A percentile compares a stretch with the other conserved stretches of the same genome.
These are phyloP conservation scores for Solidago caesia DNA, from an alignment of 129 eudicot genomes.

Conservation along the genomic window DNA sequence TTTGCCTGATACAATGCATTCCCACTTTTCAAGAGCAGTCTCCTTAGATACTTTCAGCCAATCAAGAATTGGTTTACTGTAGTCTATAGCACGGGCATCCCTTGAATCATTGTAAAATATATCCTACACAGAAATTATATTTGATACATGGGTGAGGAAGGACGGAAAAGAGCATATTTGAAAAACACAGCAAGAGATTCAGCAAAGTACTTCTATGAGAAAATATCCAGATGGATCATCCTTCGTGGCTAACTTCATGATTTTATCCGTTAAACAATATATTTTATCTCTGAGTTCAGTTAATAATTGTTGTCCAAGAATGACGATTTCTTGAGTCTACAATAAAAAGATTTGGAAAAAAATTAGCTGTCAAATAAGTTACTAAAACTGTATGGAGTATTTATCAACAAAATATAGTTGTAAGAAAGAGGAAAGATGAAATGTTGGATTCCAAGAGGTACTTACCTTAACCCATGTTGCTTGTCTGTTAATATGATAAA, in stretches of 20 bases:
- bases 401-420: not conserved
- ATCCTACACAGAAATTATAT: constrained; percentile 39
- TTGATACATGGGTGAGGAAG: not conserved
- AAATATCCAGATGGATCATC: constrained; percentile 82
- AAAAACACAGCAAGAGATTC: not conserved
- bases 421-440: not conserved
- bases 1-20: constrained; percentile 56
- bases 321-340: constrained; percentile 82
- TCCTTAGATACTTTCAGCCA: constrained; percentile 65
- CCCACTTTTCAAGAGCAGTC: constrained; percentile 80
- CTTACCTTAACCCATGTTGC: constrained; percentile 50
- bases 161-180: not conserved
- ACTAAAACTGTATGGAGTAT: not conserved
- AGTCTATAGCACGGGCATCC: constrained; percentile 53
- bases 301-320: constrained; percentile 67
- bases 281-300: constrained; percentile 70
- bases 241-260: constrained; percentile 54
- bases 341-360: constrained; percentile 5
- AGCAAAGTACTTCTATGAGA: constrained; percentile 56
- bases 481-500: constrained; percentile 46
- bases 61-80: constrained; percentile 67
- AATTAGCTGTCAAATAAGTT: not conserved
- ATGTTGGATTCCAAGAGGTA: not conserved
- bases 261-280: constrained; percentile 66
- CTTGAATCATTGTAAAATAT: constrained; percentile 78